Evolutionary conservation across 1,139 yeast genomes (phyloP).

Genomic region (Barnettozyma hawaiiensis): DNA sequence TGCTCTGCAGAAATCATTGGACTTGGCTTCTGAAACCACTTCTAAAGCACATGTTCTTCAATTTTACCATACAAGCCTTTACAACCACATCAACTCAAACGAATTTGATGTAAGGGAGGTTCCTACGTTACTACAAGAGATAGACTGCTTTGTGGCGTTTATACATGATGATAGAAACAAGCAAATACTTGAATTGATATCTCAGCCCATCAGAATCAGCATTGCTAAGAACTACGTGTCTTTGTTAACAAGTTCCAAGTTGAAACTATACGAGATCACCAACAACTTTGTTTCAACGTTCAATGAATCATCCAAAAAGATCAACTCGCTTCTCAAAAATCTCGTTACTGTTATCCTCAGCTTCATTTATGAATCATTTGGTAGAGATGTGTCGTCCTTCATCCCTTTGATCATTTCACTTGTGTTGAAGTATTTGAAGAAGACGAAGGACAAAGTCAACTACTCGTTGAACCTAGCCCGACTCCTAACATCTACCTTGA

Average conservation of each 20-base stretch:
- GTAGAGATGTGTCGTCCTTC: slow-evolving; percentile 29
- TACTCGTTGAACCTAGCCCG: slow-evolving; percentile 16
- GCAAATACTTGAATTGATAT: slow-evolving; percentile 9
- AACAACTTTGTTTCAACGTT: slow-evolving; percentile 22
- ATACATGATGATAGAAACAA: slow-evolving; percentile 22
- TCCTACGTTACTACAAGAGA: slow-evolving; percentile 9
- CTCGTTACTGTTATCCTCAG: slow-evolving; percentile 18
- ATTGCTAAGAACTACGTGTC: slow-evolving; percentile 23
- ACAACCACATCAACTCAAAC: slow-evolving; percentile 8
- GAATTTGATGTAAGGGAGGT: slow-evolving; percentile 3
- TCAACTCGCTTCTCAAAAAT: slow-evolving; percentile 10
- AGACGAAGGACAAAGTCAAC: slow-evolving; percentile 26
- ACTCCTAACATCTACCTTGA: slow-evolving; percentile 16
- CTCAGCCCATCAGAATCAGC: slow-evolving; percentile 16
- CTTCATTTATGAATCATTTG: slow-evolving; percentile 28
- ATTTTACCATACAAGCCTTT: slow-evolving; percentile 10
- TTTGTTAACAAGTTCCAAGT: slow-evolving; percentile 16
- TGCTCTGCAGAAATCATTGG: slow-evolving; percentile 1
- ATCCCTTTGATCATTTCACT: slow-evolving; percentile 27
- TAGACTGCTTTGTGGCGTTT: slow-evolving; percentile 18
- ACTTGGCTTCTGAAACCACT: neutral
- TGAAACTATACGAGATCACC: slow-evolving; percentile 23
- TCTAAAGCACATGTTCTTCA: slow-evolving; percentile 7
- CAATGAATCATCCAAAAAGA: slow-evolving; percentile 12
- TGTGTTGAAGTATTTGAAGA: slow-evolving; percentile 30